Base-by-base conservation (phyloP, 495 filamentous ascomycete species). In the Bathelium albidoporum region DNA sequence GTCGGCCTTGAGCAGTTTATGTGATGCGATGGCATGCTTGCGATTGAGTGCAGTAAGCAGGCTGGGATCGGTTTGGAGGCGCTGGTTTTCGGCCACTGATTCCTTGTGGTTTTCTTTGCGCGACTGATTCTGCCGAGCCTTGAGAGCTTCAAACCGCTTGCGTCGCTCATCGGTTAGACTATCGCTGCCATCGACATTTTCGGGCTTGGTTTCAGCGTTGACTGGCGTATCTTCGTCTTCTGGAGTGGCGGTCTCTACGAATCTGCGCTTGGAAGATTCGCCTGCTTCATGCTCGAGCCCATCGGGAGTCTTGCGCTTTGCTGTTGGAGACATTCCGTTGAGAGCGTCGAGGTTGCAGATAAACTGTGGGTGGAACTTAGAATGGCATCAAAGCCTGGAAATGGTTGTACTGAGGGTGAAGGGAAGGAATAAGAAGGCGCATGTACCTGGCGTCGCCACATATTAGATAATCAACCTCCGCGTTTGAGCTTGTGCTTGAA, bases 1-100 rank as follows among this genome's bases (percentile, higher is more conserved):
- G 66, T 96, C 91, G 16, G 92, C 90, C 77, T 95, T 95, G 34
- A 96, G 82, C 4, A 98, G 86, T 65, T 97, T 97, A 74, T 95
- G 90, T 28, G 88, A 88, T 16, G 92, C 92, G 62, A 91, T 85
- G 32, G 89, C 91, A 68, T 88, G 86, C 69, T 90, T 91, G 61
- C 90, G 88, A 60, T 84, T 83, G 29, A 97, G 73, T 0, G 87
- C 81, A 5, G 84, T 83, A 5, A 93, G 79, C 41, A 90, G 80
- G 7, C 80, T 80, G 0, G 91, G 89, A 69, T 96, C 89, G 18
- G 85, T 85, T 1, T 87, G 81, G 28, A 91, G 79, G 24, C 91
- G 88, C 66, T 91, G 88, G 9, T 89, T 87, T 72, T 96, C 91
- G 32, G 86, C 84, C 22, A 85, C 85, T 9, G 90, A 90, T 74